Evolutionary conservation across 805 yeast species (phyloP).

Genomic region (Nakazawaea wickerhamii): DNA sequence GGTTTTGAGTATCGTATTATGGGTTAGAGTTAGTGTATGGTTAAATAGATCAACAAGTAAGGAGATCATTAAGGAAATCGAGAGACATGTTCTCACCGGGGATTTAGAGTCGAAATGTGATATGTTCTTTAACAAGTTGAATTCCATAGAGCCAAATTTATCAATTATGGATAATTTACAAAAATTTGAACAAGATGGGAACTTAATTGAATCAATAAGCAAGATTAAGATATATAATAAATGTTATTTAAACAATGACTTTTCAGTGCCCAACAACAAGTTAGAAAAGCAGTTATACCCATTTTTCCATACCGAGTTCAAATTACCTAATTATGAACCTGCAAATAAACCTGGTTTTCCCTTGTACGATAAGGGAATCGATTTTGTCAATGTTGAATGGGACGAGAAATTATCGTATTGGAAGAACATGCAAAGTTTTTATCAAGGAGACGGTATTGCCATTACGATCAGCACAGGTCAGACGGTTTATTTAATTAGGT

Average conservation of each 20-base stretch:
- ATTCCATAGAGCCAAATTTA: not conserved
- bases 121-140: not conserved
- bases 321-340: no score
- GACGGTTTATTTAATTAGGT: not conserved
- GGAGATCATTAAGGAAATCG: no score
- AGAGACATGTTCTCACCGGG: not conserved
- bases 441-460: not conserved
- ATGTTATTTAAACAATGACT: slow-evolving; percentile 4
- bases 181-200: not conserved
- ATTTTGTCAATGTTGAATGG: not conserved
- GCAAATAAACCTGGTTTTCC: no score
- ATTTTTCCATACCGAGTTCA: not conserved
- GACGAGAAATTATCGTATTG: not conserved
- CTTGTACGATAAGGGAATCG: not conserved
- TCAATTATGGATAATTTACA: not conserved
- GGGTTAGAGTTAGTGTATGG: no score
- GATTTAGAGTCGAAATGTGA: not conserved
- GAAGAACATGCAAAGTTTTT: not conserved
- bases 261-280: not conserved
- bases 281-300: not conserved
- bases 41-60: no score
- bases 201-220: not conserved
- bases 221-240: not conserved
- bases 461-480: slow-evolving; percentile 1
- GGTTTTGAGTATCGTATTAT: no score